Evolutionary conservation across 2,329 filamentous ascomycete genomes (phyloP), one percentile per base, ranked within the genome.

Genomic region (Aspergillus sp.): DNA sequence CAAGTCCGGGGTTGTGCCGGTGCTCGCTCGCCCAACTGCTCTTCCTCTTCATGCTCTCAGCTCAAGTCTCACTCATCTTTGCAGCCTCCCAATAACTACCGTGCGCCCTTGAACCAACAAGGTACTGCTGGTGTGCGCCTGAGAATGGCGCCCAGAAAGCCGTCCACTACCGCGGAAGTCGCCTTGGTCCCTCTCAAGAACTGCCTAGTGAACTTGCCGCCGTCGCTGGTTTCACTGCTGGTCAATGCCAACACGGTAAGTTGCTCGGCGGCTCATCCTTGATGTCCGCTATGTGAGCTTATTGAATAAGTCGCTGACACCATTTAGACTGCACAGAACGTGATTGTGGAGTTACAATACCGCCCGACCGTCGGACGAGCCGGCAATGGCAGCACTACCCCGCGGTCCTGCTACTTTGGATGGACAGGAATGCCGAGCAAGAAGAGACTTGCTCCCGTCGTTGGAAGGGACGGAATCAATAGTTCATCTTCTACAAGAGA

Each of bases 371-470:
- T 83, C 46, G 80, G 84, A 76, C 85, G 81, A 55, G 73, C 77
- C 53, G 80, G 13, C 51, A 59, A 82, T 66, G 72, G 80, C 28
- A 81, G 82, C 69, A 72, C 81, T 45, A 75, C 82, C 55, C 86
- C 87, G 69, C 86, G 85, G 71, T 96, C 91, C 52, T 84, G 96
- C 70, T 99, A 91, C 75, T 84, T 96, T 62, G 95, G 95, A 76
- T 99, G 95, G 95, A 97, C 95, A 11, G 95, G 95, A 69, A 96
- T 99, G 92, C 91, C 93, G 67, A 97, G 93, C 82, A 96, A 93
- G 83, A 88, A 91, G 72, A 91, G 88, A 75, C 81, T 91, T 68
- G 87, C 89, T 13, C 86, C 91, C 0, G 84, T 93, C 30, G 87
- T 95, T 30, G 85, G 87, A 60, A 87, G 89, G 68, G 91, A 95